Evolutionary conservation across 331 rosid genomes (phyloP).

Genomic region (Cucumis variabilis): DNA sequence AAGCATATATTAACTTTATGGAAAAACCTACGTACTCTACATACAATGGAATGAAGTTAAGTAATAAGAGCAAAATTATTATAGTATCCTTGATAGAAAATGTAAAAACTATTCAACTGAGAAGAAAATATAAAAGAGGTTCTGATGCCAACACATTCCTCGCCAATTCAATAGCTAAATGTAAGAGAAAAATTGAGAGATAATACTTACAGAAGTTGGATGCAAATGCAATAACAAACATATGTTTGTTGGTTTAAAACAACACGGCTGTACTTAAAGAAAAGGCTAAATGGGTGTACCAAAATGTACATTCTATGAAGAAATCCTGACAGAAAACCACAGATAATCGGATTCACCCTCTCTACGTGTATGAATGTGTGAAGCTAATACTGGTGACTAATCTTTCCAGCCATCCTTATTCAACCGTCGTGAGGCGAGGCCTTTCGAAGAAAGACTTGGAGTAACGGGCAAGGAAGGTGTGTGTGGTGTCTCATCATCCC

Average conservation of each 20-base stretch:
- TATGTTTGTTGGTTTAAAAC: conserved; percentile 15
- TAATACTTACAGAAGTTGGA: conserved; percentile 13
- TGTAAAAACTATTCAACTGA: neutral
- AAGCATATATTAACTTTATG: neutral
- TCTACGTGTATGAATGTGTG: neutral
- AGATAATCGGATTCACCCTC: neutral
- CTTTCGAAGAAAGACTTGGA: conserved; percentile 49
- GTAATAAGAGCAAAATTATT: neutral
- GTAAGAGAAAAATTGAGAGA: neutral
- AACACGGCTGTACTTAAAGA: neutral
- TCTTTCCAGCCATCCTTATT: conserved; percentile 58
- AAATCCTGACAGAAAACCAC: neutral
- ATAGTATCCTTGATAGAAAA: neutral
- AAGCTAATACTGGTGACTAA: conserved; percentile 28
- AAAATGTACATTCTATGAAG: neutral
- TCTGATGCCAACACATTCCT: neutral
- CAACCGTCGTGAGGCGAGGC: conserved; percentile 54
- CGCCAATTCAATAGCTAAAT: neutral
- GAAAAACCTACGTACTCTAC: no score
- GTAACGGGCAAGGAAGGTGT: conserved; percentile 51
- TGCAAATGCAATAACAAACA: neutral
- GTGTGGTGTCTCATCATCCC: conserved; percentile 59
- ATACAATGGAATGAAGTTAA: no score
- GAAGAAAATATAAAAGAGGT: neutral
- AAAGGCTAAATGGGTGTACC: neutral